These are phyloP conservation scores for Nidularia pulvinata DNA, from an alignment of 768 basidiomycete species.

Conservation along the genomic window DNA sequence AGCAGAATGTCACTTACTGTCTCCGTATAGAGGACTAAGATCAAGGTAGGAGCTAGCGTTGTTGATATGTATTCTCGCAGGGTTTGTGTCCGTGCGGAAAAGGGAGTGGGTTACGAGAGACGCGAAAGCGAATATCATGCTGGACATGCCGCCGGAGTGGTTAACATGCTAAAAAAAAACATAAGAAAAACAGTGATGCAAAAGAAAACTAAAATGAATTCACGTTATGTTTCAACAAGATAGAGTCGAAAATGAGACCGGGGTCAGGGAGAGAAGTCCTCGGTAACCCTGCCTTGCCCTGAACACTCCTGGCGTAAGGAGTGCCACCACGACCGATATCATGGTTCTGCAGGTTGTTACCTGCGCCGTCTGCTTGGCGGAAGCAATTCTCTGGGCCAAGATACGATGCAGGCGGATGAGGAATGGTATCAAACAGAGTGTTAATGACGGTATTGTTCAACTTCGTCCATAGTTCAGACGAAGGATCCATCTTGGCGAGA, in stretches of 20 bases:
- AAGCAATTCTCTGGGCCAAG: slow-evolving; percentile 31
- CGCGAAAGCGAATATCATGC: slow-evolving; percentile 67
- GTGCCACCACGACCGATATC: slow-evolving; percentile 48
- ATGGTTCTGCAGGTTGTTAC: slow-evolving; percentile 44
- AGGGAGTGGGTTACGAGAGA: slow-evolving; percentile 61
- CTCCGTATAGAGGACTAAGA: slow-evolving; percentile 55
- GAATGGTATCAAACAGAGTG: slow-evolving; percentile 57
- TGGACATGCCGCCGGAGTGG: slow-evolving; percentile 60
- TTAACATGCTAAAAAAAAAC: slow-evolving; percentile 23
- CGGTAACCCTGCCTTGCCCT: slow-evolving; percentile 36
- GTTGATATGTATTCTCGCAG: slow-evolving; percentile 35
- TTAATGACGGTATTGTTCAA: slow-evolving; percentile 25
- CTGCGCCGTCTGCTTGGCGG: slow-evolving; percentile 47
- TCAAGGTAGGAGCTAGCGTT: slow-evolving; percentile 57
- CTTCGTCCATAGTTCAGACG: slow-evolving; percentile 10
- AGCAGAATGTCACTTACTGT: slow-evolving; percentile 22
- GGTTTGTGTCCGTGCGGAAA: slow-evolving; percentile 46
- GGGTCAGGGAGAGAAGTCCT: slow-evolving; percentile 51
- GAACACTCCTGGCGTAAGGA: slow-evolving; percentile 55
- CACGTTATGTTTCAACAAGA: slow-evolving; percentile 41
- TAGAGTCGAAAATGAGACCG: slow-evolving; percentile 59
- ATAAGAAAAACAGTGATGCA: slow-evolving; percentile 12
- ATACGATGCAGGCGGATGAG: slow-evolving; percentile 42
- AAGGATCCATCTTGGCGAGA: slow-evolving; percentile 19
- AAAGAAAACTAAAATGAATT: slow-evolving; percentile 24